Base-by-base conservation (phyloP, 345 rosid genomes). In the Populus pruinosa region DNA sequence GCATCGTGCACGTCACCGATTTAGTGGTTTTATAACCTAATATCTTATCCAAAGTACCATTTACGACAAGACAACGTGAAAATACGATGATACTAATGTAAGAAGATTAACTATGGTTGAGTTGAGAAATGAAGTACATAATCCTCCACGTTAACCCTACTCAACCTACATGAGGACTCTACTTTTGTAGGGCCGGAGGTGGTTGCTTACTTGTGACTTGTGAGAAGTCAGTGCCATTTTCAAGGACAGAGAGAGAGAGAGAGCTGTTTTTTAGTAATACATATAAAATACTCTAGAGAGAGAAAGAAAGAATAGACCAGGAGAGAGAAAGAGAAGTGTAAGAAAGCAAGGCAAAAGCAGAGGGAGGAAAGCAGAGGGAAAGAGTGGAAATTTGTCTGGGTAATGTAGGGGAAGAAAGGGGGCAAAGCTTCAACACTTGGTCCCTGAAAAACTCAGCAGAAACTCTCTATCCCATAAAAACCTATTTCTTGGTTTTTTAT, bases 341-440 rank as follows among this genome's bases (percentile, higher is more conserved):
- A 56, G 63, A 59, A 59, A 59, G 64, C 16, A 10, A 23, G 64
- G 64, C 29, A 72, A 61, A 64, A 56, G 71, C 53, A 70, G 27
- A 12, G 73, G 35, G 64, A 43, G 56, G 63, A 56, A 73, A 69
- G 75, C 73, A 67, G 70, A 56, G 62, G 35, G 38, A 67, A 71
- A 50, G 67, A 55, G 75, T 71, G 65, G 3, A n/a, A 12, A 53
- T 43, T 47, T 86, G 85, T 86, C 84, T 83, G 86, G 85, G 70
- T 29, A 44, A 49, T 85, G 88, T 83, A 67, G 89, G 87, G 87
- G 81, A 74, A 83, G 83, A 73, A 44, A 63, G 87, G 87, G 85
- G 83, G 70, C 86, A 88, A 78, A 76, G 80, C 71, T 78, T 80
- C 82, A 69, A 79, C 86, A 73, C 80, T 76, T 79, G 70, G 83